Evolutionary conservation across 2,329 filamentous ascomycete genomes (phyloP).

Genomic region (Penicillium hesseltinei): DNA sequence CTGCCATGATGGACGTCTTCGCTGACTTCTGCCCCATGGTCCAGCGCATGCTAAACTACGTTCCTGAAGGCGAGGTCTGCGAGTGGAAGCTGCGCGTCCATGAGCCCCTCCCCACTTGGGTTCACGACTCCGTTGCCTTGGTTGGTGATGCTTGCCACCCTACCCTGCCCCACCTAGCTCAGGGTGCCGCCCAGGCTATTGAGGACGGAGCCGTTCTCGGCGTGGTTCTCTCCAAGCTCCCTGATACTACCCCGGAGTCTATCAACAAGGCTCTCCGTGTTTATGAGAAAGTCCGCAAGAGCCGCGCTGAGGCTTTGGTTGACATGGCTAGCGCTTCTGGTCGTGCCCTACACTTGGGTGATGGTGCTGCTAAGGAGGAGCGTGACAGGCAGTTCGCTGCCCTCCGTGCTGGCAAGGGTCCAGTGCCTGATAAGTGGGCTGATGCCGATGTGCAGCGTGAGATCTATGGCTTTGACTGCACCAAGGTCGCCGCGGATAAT

Average conservation of each 20-base stretch:
- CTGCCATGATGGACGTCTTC: conserved; percentile 60
- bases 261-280: conserved; percentile 55
- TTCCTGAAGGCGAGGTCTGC: conserved; percentile 63
- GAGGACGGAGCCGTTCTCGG: conserved; percentile 61
- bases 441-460: conserved; percentile 66
- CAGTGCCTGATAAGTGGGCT: conserved; percentile 63
- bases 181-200: conserved; percentile 64
- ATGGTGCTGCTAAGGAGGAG: conserved; percentile 59
- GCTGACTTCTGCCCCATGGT: conserved; percentile 61
- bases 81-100: conserved; percentile 66
- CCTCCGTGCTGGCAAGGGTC: conserved; percentile 50
- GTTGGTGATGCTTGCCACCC: conserved; percentile 63
- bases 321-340: conserved; percentile 57
- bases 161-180: conserved; percentile 62
- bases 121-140: conserved; percentile 52
- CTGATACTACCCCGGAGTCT: conserved; percentile 45
- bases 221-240: conserved; percentile 51
- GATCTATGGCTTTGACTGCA: conserved; percentile 65
- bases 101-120: conserved; percentile 62
- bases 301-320: conserved; percentile 56
- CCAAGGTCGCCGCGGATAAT: conserved; percentile 52
- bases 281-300: conserved; percentile 58
- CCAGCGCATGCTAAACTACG: conserved; percentile 59
- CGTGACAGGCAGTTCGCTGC: conserved; percentile 57
- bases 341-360: conserved; percentile 55